Percentiles rank a stretch among this genome's conserved stretches.
These are phyloP conservation scores for Botryotinia globosa DNA, from an alignment of 2,329 filamentous ascomycete genomes.

Conservation along the genomic window DNA sequence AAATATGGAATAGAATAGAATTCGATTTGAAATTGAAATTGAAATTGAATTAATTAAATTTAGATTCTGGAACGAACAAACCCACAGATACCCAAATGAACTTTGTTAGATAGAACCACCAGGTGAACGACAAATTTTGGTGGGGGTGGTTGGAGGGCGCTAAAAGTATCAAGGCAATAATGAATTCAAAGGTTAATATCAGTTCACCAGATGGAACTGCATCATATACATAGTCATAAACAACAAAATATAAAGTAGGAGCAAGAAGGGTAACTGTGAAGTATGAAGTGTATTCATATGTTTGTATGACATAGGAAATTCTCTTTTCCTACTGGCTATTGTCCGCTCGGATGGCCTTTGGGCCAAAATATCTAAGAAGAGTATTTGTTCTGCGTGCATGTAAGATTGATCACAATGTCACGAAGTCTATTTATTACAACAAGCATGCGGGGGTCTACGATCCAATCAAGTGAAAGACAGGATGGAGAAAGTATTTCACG, in stretches of 20 bases:
- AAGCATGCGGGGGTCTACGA: background rate
- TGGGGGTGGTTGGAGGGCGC: background rate
- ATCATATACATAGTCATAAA: too few relatives aligned
- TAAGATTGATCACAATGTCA: background rate
- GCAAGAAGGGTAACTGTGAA: background rate
- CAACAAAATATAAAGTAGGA: background rate
- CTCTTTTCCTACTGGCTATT: background rate
- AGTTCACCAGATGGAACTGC: background rate
- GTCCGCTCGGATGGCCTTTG: background rate
- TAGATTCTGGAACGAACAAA: background rate
- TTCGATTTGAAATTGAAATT: background rate
- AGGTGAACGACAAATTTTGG: background rate
- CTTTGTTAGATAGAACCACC: background rate
- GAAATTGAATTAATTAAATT: background rate
- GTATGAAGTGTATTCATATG: background rate
- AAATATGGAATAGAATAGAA: background rate
- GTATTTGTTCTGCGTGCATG: background rate
- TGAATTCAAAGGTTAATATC: too few relatives aligned
- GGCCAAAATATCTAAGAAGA: background rate
- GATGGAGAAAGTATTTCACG: background rate
- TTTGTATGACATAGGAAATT: background rate
- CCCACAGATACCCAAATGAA: background rate
- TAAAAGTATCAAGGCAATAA: background rate
- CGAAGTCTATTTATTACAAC: background rate
- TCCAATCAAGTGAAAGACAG: background rate